phyloP scores from a whole-genome alignment of 2,329 filamentous ascomycete species.

The Xylaria sp. region DNA sequence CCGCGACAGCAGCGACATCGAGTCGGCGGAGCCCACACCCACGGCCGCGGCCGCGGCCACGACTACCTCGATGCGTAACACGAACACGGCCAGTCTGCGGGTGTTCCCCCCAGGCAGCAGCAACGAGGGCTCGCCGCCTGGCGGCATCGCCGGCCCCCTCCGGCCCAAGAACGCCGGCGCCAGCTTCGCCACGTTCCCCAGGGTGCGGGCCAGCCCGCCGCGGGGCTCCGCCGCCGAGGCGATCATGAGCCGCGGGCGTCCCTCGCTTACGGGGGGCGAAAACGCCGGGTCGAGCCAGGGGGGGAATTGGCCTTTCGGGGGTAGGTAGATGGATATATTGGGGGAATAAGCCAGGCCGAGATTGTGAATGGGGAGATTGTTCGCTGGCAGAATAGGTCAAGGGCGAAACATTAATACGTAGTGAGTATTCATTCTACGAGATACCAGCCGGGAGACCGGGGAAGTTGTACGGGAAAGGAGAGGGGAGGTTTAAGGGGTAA shows the following conservation, averaged over 20 bases:
- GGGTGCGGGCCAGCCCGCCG: conserved; percentile 23
- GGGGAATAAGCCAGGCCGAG: background rate
- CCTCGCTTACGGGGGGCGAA: background rate
- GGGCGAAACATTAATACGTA: no score
- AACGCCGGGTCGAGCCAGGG: conserved; percentile 1
- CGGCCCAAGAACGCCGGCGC: conserved; percentile 30
- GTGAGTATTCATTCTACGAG: no score
- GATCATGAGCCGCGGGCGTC: conserved; percentile 13
- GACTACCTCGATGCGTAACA: conserved; percentile 20
- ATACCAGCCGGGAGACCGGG: no score
- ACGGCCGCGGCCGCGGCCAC: conserved; percentile 1
- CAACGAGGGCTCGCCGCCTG: background rate
- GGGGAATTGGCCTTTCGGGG: conserved; percentile 23
- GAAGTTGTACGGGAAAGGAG: no score
- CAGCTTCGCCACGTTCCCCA: conserved; percentile 36
- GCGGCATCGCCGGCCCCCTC: conserved; percentile 2
- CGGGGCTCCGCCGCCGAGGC: conserved; percentile 21
- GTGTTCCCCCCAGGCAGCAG: background rate
- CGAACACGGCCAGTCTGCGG: conserved; percentile 26
- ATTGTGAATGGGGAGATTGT: background rate
- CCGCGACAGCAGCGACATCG: conserved; percentile 36
- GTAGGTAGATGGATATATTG: background rate
- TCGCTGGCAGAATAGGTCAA: conserved; percentile 4
- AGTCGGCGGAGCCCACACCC: conserved; percentile 28
- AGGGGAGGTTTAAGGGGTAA: no score